Conservation (phyloP, 2,329 filamentous ascomycete species). For the Alternaria longipes region DNA sequence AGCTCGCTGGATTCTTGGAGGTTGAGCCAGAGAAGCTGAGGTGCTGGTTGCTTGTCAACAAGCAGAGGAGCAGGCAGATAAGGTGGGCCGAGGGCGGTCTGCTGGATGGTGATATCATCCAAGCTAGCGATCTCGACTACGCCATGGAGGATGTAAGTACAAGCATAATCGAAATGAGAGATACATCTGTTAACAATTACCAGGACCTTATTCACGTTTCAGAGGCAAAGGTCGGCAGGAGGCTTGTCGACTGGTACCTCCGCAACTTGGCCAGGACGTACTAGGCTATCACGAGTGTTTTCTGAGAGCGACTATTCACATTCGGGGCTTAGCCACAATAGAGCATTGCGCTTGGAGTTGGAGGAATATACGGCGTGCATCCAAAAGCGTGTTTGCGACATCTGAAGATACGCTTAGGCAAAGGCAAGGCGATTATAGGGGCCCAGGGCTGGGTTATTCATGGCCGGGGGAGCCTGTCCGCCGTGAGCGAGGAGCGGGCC, state of each 20-base stretch:
- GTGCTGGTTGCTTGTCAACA: constrained; percentile 94
- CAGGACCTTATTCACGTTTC: constrained; percentile 98
- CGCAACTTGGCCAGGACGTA: constrained; percentile 96
- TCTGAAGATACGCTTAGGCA: constrained; percentile 18
- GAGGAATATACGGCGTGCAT: constrained; percentile 38
- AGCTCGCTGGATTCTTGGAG: constrained; percentile 96
- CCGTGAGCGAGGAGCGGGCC: constrained; percentile 21
- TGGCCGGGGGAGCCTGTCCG: constrained; percentile 16
- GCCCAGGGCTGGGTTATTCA: constrained; percentile 19
- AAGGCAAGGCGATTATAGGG: constrained; percentile 21
- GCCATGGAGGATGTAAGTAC: constrained; percentile 89
- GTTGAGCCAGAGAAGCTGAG: constrained; percentile 96
- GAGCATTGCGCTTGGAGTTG: constrained; percentile 51
- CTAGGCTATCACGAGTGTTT: constrained; percentile 57
- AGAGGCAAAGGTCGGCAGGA: constrained; percentile 96
- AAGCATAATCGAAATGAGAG: neutral
- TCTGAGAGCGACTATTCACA: constrained; percentile 13
- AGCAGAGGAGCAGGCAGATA: constrained; percentile 96
- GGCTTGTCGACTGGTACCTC: constrained; percentile 98
- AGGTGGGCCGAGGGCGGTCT: constrained; percentile 92
- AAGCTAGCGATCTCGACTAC: constrained; percentile 95
- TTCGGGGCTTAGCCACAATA: constrained; percentile 30
- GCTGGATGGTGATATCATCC: constrained; percentile 90
- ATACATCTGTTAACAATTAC: constrained; percentile 30
- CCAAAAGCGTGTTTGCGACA: constrained; percentile 43